Evolutionary conservation across 2,329 filamentous ascomycete species (phyloP), one percentile per base, ranked within the genome.

Genomic region (Pyrenochaeta sp.): DNA sequence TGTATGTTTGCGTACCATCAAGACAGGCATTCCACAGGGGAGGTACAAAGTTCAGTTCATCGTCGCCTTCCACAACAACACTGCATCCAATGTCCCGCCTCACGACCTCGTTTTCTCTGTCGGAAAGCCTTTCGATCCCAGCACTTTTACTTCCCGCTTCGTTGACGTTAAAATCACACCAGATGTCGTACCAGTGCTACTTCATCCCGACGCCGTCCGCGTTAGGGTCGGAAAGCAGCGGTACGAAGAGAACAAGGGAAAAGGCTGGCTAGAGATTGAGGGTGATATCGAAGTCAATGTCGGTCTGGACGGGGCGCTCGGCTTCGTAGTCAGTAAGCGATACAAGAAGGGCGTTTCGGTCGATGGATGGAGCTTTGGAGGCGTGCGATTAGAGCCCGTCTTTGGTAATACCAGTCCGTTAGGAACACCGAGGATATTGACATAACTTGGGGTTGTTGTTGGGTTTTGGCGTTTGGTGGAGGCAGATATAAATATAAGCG

Each of bases 281-380:
- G 74, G 73, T 3, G 73, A 77, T 59, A 59, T 73, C 7, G 69
- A 73, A 21, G 64, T 75, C 2, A 66, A 57, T 45, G 74, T 77
- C 3, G 74, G 73, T 0, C 45, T 76, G 2, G 73, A 76, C 51
- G 75, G 75, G 1, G 70, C 68, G 29, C 42, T 76, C 35, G 75
- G 74, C 0, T 72, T 77, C 51, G 59, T 75, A 14, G 57, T 77
- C 27, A 76, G 63, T 45, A 74, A 68, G 58, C 71, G 55, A 47
- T 77, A 53, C 29, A 57, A 71, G 44, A 66, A 75, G 53, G 72
- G 63, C 2, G 60, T 64, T 7, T 53, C 49, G 30, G 60, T 75
- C 1, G 71, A 71, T 55, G 75, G 75, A 0, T 77, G 73, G 73
- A 74, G 66, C 46, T 77, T 77, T 63, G 74, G 74, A 0, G 75